Evolutionary conservation across 2,329 filamentous ascomycete species (phyloP).

Genomic region (Thermochaetoides dissita): DNA sequence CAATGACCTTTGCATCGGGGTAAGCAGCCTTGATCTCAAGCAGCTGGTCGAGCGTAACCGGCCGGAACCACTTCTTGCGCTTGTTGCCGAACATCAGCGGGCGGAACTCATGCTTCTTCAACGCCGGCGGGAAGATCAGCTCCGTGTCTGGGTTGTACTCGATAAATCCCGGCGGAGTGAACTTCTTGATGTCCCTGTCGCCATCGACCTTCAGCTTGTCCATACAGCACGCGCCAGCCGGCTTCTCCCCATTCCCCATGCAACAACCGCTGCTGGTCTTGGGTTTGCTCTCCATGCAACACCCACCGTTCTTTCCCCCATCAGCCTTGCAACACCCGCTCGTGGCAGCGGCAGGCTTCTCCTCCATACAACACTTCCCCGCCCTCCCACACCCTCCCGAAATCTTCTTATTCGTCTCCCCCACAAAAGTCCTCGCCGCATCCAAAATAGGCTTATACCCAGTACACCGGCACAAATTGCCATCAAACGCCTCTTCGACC

Average conservation of each 20-base stretch:
- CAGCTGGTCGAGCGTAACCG: slow-evolving; percentile 72
- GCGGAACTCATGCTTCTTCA: slow-evolving; percentile 70
- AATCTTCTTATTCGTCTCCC: too few species aligned
- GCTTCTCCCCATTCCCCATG: slow-evolving; percentile 33
- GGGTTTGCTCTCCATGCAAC: too few species aligned
- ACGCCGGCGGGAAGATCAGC: slow-evolving; percentile 78
- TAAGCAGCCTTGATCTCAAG: slow-evolving; percentile 80
- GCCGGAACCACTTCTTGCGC: slow-evolving; percentile 83
- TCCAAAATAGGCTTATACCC: slow-evolving; percentile 90
- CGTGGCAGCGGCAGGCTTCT: slow-evolving; percentile 20
- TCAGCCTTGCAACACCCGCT: slow-evolving; percentile 64
- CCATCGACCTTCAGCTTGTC: slow-evolving; percentile 33
- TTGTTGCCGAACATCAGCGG: slow-evolving; percentile 88
- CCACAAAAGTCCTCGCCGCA: slow-evolving; percentile 70
- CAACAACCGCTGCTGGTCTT: slow-evolving; percentile 48
- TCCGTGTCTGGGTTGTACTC: slow-evolving; percentile 89
- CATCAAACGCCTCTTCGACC: slow-evolving; percentile 92
- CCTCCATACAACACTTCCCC: too few species aligned
- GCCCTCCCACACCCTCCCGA: too few species aligned
- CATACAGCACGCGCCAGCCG: slow-evolving; percentile 55
- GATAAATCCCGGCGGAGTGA: slow-evolving; percentile 82
- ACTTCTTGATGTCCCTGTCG: slow-evolving; percentile 47
- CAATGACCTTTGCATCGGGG: slow-evolving; percentile 84
- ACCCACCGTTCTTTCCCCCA: slow-evolving; percentile 23
- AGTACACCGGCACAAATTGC: slow-evolving; percentile 89